Conservation (phyloP, 768 basidiomycete species). For the Agrocybe praecox region DNA sequence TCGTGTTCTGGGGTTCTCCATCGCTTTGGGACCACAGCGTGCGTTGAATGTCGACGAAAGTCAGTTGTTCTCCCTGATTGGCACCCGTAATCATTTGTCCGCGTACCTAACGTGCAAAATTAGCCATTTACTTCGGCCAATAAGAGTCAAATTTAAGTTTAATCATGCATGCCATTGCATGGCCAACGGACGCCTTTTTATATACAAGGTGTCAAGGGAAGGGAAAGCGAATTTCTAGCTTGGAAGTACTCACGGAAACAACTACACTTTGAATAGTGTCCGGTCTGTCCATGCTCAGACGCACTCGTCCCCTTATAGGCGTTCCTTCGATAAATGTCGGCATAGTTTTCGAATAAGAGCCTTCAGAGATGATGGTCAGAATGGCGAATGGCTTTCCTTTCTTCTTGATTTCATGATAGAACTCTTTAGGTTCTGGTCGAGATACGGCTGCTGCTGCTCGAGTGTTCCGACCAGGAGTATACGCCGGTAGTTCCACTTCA, state of each 20-base stretch:
- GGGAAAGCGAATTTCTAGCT: background rate
- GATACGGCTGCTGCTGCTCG: background rate
- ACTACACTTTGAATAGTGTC: conserved; percentile 50
- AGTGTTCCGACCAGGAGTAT: conserved; percentile 7
- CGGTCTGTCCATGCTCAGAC: conserved; percentile 32
- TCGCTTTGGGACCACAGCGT: conserved; percentile 39
- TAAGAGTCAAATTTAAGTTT: background rate
- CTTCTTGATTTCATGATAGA: conserved; percentile 23
- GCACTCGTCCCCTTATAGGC: conserved; percentile 33
- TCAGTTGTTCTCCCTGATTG: conserved; percentile 31
- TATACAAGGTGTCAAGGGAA: background rate
- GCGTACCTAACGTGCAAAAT: conserved; percentile 26
- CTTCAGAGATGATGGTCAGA: conserved; percentile 46
- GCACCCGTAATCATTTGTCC: conserved; percentile 42
- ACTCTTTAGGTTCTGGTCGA: conserved; percentile 22
- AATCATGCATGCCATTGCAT: background rate
- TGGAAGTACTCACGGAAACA: conserved; percentile 41
- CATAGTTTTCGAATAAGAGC: conserved; percentile 30
- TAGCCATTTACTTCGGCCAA: background rate
- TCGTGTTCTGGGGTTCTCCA: conserved; percentile 26
- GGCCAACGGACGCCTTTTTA: too few species aligned
- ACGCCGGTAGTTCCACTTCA: conserved; percentile 17
- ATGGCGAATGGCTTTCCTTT: conserved; percentile 46
- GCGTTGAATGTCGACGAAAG: conserved; percentile 34
- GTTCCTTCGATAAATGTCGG: conserved; percentile 37